These are phyloP conservation scores for Candida orba DNA, from an alignment of 805 yeast genomes.

Conservation along the genomic window DNA sequence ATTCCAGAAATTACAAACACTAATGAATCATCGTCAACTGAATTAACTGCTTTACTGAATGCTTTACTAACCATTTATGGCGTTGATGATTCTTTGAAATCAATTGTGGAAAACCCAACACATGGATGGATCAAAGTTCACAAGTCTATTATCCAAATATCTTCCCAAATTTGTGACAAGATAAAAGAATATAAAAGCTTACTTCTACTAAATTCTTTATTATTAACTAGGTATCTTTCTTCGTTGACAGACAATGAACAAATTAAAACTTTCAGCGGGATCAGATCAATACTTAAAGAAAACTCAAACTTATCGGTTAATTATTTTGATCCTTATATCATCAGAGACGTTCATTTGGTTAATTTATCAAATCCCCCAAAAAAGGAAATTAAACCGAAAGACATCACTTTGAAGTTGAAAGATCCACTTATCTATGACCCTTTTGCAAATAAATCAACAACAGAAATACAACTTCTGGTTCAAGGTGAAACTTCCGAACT, in stretches of 20 bases:
- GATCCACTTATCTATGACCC: constrained; percentile 57
- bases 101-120: constrained; percentile 19
- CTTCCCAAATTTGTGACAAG: constrained; percentile 47
- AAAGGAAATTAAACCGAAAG: constrained; percentile 9
- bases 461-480: constrained; percentile 32
- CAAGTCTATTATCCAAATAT: constrained; percentile 44
- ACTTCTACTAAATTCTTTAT: constrained; percentile 41
- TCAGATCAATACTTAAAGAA: constrained; percentile 25
- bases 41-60: constrained; percentile 39
- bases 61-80: constrained; percentile 48
- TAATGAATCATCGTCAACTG: constrained; percentile 12
- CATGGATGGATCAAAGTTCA: constrained; percentile 52
- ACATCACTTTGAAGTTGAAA: constrained; percentile 8
- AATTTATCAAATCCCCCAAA: constrained; percentile 21
- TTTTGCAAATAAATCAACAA: constrained; percentile 20
- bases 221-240: constrained; percentile 49
- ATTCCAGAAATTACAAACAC: constrained; percentile 29
- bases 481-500: constrained; percentile 61
- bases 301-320: constrained; percentile 21
- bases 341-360: constrained; percentile 41
- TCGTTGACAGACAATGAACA: constrained; percentile 57
- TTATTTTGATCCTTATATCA: constrained; percentile 72
- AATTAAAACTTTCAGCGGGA: constrained; percentile 26
- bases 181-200: constrained; percentile 39
- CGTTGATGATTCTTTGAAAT: constrained; percentile 34